Conservation (phyloP, 345 rosid genomes). For the Citrus medica region DNA sequence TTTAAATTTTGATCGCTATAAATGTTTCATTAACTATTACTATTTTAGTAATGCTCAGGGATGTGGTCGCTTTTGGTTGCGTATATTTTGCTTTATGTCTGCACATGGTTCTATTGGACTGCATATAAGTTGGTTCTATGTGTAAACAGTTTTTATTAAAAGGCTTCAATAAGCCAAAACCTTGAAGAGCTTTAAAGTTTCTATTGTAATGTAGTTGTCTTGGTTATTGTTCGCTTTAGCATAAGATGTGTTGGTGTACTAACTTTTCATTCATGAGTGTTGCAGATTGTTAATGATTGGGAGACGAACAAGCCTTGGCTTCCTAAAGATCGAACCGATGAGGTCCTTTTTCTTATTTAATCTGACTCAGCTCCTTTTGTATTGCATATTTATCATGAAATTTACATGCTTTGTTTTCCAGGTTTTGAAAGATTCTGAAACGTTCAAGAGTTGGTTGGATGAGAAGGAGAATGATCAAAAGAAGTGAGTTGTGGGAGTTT, state of each 20-base stretch:
- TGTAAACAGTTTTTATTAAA: not conserved
- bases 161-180: not conserved
- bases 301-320: conserved; percentile 83
- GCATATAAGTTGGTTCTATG: not conserved
- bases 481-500: conserved; percentile 45
- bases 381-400: not conserved
- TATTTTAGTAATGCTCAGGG: not conserved
- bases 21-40: not conserved
- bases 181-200: not conserved
- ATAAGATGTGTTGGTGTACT: not conserved
- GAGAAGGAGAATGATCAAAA: conserved; percentile 80
- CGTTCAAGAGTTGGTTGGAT: conserved; percentile 76
- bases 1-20: not conserved
- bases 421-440: conserved; percentile 61
- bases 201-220: not conserved
- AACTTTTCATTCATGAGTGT: conserved; percentile 6
- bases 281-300: conserved; percentile 69
- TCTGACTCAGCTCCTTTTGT: not conserved
- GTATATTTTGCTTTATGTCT: not conserved
- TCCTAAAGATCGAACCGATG: conserved; percentile 67
- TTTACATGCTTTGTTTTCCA: conserved; percentile 19
- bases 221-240: not conserved
- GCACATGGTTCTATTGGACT: not conserved
- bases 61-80: not conserved
- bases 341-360: conserved; percentile 43